Evolutionary conservation across 2,329 filamentous ascomycete genomes (phyloP).

Genomic region (Moelleriella libera): DNA sequence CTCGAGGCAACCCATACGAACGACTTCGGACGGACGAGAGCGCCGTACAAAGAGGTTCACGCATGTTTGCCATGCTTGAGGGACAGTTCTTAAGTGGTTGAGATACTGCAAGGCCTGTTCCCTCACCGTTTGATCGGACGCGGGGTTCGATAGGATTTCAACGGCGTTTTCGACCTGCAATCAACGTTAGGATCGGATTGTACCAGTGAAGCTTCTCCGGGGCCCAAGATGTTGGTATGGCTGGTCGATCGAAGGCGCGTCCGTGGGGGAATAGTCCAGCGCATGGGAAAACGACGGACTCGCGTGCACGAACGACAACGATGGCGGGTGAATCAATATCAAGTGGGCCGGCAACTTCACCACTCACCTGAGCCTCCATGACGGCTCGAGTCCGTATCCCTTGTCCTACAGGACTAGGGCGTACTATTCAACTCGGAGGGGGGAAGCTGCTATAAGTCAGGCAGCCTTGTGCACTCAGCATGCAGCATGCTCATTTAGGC

Average conservation of each 20-base stretch:
- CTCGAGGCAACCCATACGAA: conserved; percentile 80
- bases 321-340: background rate
- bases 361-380: conserved; percentile 34
- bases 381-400: conserved; percentile 7
- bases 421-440: background rate
- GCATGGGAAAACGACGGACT: too few relatives aligned
- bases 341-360: conserved; percentile 1
- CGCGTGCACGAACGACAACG: too few relatives aligned
- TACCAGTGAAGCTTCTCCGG: background rate
- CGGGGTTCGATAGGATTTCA: conserved; percentile 78
- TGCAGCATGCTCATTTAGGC: conserved; percentile 25
- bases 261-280: too few relatives aligned
- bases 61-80: conserved; percentile 83
- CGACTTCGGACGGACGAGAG: conserved; percentile 65
- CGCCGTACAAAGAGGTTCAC: conserved; percentile 70
- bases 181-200: too few relatives aligned
- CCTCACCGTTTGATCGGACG: conserved; percentile 62
- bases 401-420: background rate
- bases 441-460: conserved; percentile 30
- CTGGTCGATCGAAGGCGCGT: background rate
- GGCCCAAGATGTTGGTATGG: background rate
- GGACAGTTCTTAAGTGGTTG: conserved; percentile 64
- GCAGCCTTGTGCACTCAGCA: conserved; percentile 26
- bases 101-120: conserved; percentile 71
- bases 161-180: conserved; percentile 82